phyloP scores from a whole-genome alignment of 352 stramenopile species.

The Phytophthora nicotianae region DNA sequence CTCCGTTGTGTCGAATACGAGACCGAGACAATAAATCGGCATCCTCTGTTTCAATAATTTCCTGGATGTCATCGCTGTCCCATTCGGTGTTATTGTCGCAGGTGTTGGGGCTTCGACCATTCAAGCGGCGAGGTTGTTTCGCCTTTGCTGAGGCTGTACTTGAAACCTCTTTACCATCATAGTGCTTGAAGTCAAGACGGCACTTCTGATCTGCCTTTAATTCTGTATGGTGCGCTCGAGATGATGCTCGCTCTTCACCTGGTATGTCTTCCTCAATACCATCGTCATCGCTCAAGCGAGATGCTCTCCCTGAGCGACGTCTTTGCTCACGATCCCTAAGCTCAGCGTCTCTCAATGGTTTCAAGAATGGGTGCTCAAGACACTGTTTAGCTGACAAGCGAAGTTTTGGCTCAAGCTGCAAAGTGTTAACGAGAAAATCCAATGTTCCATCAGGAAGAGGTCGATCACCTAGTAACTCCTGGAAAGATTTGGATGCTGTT shows the following conservation, averaged over 20 bases:
- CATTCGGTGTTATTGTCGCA: constrained; percentile 54
- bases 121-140: constrained; percentile 15
- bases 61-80: constrained; percentile 80
- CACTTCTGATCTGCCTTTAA: constrained; percentile 29
- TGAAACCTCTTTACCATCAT: constrained; percentile 9
- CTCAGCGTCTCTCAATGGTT: constrained; percentile 56
- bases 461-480: constrained; percentile 45
- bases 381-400: constrained; percentile 58
- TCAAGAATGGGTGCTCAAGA: constrained; percentile 65
- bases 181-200: constrained; percentile 40
- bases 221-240: constrained; percentile 6
- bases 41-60: constrained; percentile 80
- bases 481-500: constrained; percentile 50
- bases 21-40: constrained; percentile 12
- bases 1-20: constrained; percentile 8
- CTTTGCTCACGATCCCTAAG: constrained; percentile 52
- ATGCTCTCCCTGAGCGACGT: constrained; percentile 9
- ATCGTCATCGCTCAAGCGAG: constrained; percentile 46
- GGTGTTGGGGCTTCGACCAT: constrained; percentile 4
- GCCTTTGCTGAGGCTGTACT: constrained; percentile 22
- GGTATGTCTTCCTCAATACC: constrained; percentile 85
- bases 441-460: constrained; percentile 58
- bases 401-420: constrained; percentile 67
- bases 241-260: constrained; percentile 33
- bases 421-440: constrained; percentile 68